Evolutionary conservation across 2,329 filamentous ascomycete species (phyloP), one percentile per base, ranked within the genome.

Genomic region (Fusarium sterilihyphosum): DNA sequence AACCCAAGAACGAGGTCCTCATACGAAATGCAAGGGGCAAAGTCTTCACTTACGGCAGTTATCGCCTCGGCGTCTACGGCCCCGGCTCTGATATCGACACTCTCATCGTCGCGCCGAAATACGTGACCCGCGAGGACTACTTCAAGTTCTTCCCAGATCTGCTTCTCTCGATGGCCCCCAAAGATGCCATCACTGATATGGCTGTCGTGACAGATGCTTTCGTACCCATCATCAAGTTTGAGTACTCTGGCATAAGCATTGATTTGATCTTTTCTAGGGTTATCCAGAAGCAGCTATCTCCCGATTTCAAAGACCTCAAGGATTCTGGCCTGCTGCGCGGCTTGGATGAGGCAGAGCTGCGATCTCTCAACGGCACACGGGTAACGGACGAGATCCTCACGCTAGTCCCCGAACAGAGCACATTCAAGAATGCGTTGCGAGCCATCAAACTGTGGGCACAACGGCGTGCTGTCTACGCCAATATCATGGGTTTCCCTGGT

Each of bases 61-160:
- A 96, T 83, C 92, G 95, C 44, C 88, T 99, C 18, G 96, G 96
- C 69, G 96, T 98, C 31, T 98, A 94, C 82, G 95, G 95, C 11
- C 96, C 96, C 50, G 95, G 95, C 58, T 98, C 96, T 53, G 96
- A 99, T 90, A 98, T 99, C 78, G 96, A 99, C 85, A 98, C 96
- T 4, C 90, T 99, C 59, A 92, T 98, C 67, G 93, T 98, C 58
- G 95, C 92, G 20, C 96, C 96, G 16, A 95, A 94, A 84, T 95
- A 98, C 80, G 93, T 98, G 60, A 90, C 90, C 18, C 92, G 94
- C 67, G 92, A 96, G 38, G 94, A 99, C 83, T 99, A 98, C 86
- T 99, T 99, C 85, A 86, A 93, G 60, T 87, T 93, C 78, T 98
- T 98, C 77, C 95, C 95, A n/a, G 86, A 90, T 26, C 85, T 97